A percentile compares a stretch with the other conserved stretches of the same genome.
These are phyloP conservation scores for Globisporangium solare DNA, from an alignment of 352 stramenopile genomes.

Conservation along the genomic window DNA sequence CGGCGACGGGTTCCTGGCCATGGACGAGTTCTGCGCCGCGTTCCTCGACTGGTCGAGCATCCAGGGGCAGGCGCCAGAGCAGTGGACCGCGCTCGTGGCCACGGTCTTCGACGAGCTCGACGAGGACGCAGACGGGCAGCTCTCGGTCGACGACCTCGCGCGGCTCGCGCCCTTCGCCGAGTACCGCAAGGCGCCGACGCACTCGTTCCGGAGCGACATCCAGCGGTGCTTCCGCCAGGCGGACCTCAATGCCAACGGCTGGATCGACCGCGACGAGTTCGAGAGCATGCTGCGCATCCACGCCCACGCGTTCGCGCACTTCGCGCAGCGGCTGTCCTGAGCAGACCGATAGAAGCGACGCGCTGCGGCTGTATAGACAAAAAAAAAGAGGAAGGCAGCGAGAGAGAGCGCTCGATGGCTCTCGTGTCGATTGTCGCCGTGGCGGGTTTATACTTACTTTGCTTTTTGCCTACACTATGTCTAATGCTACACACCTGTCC, in stretches of 20 bases:
- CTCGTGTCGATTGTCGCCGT: too few relatives aligned
- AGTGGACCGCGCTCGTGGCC: slow-evolving; percentile 29
- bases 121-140: slow-evolving; percentile 37
- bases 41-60: slow-evolving; percentile 65
- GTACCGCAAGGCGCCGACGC: slow-evolving; percentile 11
- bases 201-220: slow-evolving; percentile 64
- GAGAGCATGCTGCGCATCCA: slow-evolving; percentile 45
- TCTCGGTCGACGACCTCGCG: slow-evolving; percentile 43
- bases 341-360: too few relatives aligned
- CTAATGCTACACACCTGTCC: background rate
- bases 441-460: too few relatives aligned
- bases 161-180: slow-evolving; percentile 33
- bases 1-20: slow-evolving; percentile 49
- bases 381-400: too few relatives aligned
- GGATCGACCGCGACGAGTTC: slow-evolving; percentile 44
- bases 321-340: slow-evolving; percentile 27
- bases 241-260: slow-evolving; percentile 29
- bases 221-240: slow-evolving; percentile 54
- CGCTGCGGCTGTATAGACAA: too few relatives aligned
- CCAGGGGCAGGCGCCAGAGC: slow-evolving; percentile 26
- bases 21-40: slow-evolving; percentile 64
- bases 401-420: too few relatives aligned
- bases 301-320: slow-evolving; percentile 41
- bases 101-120: slow-evolving; percentile 53
- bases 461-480: background rate